Conservation (phyloP, 2,329 filamentous ascomycete species). For the Colletotrichum sp. region DNA sequence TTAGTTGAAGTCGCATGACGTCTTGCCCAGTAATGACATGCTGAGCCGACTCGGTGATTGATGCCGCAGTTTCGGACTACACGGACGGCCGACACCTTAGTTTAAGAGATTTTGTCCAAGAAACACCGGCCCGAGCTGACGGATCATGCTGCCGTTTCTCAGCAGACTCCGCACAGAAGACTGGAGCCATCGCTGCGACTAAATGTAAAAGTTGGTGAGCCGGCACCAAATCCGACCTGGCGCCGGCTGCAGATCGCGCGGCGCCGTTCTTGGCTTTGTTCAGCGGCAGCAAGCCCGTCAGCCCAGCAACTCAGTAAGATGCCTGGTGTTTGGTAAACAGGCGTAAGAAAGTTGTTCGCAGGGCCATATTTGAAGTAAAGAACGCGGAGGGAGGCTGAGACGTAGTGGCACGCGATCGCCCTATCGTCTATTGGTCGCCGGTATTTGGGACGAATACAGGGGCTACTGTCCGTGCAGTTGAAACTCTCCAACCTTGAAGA, state of each 20-base stretch:
- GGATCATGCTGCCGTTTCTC: slow-evolving; percentile 4
- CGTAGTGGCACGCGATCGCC: slow-evolving; percentile 9
- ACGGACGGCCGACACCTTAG: neutral
- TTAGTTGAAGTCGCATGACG: neutral
- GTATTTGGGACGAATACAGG: slow-evolving; percentile 16
- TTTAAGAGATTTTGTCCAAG: neutral
- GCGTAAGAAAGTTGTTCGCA: neutral
- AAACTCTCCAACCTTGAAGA: slow-evolving; percentile 14
- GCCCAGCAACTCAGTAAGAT: neutral
- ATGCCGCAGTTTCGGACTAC: neutral
- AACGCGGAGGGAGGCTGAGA: neutral
- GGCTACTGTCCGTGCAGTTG: slow-evolving; percentile 14
- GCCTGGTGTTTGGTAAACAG: neutral
- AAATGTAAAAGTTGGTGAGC: neutral
- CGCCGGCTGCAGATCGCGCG: neutral
- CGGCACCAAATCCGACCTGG: slow-evolving; percentile 6
- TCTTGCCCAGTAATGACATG: neutral
- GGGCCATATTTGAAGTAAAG: neutral
- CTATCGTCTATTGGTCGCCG: slow-evolving; percentile 3
- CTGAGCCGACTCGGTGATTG: neutral
- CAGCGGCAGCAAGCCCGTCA: neutral
- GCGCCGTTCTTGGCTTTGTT: neutral
- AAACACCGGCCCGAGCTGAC: neutral
- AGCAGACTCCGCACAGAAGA: slow-evolving; percentile 8
- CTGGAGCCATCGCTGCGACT: neutral